phyloP scores from a whole-genome alignment of 2,329 filamentous ascomycete genomes.

The Alternaria burnsii region DNA sequence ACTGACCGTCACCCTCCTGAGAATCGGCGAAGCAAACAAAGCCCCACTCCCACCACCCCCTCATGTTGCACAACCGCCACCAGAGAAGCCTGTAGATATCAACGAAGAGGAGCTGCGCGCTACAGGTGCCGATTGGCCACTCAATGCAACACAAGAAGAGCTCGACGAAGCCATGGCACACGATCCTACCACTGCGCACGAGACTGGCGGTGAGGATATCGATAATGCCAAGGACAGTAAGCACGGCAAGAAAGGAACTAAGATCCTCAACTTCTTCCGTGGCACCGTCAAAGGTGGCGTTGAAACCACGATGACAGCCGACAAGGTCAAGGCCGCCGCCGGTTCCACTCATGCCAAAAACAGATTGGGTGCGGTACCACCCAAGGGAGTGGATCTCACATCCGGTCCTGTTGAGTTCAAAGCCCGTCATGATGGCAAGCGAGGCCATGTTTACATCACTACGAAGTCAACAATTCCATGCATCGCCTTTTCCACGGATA shows the following conservation, averaged over 20 bases:
- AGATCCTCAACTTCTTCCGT: constrained; percentile 73
- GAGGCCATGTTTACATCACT: constrained; percentile 75
- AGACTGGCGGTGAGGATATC: constrained; percentile 62
- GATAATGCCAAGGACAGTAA: constrained; percentile 57
- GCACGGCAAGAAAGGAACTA: constrained; percentile 58
- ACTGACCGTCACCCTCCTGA: constrained; percentile 79
- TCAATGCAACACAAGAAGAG: constrained; percentile 71
- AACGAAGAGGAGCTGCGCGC: constrained; percentile 61
- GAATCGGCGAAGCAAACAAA: constrained; percentile 82
- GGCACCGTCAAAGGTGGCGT: constrained; percentile 74
- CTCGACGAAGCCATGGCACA: constrained; percentile 67
- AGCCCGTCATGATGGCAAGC: constrained; percentile 73
- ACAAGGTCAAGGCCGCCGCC: constrained; percentile 73
- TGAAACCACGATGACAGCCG: constrained; percentile 74
- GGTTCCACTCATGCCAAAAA: constrained; percentile 71
- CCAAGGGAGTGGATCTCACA: constrained; percentile 53
- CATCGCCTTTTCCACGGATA: constrained; percentile 70
- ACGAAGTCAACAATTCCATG: constrained; percentile 72
- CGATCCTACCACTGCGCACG: constrained; percentile 57
- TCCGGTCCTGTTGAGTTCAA: constrained; percentile 81
- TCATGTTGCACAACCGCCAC: constrained; percentile 53
- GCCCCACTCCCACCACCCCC: constrained; percentile 75
- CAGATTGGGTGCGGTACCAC: constrained; percentile 73
- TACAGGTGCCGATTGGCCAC: constrained; percentile 62
- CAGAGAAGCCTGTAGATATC: constrained; percentile 61